These are phyloP conservation scores for Trichoderma sp. DNA, from an alignment of 2,329 filamentous ascomycete species.

Conservation along the genomic window DNA sequence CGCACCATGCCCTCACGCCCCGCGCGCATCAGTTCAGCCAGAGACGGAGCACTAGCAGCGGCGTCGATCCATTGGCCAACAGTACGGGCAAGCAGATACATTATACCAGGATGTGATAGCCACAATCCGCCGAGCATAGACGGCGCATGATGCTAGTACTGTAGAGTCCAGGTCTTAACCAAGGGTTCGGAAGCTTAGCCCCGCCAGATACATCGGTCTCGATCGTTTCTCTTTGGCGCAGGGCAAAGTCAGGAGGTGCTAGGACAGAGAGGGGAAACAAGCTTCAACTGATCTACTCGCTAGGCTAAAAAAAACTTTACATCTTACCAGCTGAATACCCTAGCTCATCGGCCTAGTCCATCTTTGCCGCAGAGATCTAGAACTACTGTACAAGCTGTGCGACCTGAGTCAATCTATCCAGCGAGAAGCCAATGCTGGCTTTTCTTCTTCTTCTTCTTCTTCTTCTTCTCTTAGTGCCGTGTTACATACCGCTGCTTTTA, in stretches of 20 bases:
- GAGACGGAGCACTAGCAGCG: background rate
- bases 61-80: slow-evolving; percentile 10
- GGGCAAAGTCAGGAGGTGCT: background rate
- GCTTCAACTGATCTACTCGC: slow-evolving; percentile 20
- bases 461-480: background rate
- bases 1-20: background rate
- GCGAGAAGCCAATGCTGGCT: background rate
- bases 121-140: slow-evolving; percentile 5
- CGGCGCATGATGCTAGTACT: slow-evolving; percentile 14
- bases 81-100: slow-evolving; percentile 3
- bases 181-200: slow-evolving; percentile 18
- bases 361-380: slow-evolving; percentile 13
- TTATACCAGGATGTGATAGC: slow-evolving; percentile 1
- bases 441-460: too few species aligned
- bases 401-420: background rate
- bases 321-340: slow-evolving; percentile 20
- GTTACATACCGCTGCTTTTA: background rate
- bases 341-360: background rate
- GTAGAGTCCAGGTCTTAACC: slow-evolving; percentile 15
- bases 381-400: background rate
- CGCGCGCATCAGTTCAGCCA: background rate
- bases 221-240: slow-evolving; percentile 4
- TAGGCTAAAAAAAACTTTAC: slow-evolving; percentile 13
- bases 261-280: background rate
- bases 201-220: slow-evolving; percentile 10